These are phyloP conservation scores for Huntiella decipiens DNA, from an alignment of 2,329 filamentous ascomycete species.

Conservation along the genomic window DNA sequence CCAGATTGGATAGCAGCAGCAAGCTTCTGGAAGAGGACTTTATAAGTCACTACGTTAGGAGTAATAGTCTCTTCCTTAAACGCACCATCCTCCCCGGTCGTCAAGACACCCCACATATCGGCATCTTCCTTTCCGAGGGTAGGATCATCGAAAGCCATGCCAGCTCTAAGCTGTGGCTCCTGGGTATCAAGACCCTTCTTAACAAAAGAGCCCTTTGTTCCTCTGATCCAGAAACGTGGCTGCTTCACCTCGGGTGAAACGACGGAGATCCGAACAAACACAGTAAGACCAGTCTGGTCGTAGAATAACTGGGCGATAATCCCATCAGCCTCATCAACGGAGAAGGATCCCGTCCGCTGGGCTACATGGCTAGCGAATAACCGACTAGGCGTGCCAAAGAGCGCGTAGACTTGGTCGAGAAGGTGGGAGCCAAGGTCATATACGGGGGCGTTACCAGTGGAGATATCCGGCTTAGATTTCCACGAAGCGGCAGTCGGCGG, in stretches of 20 bases:
- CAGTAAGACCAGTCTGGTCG: constrained; percentile 35
- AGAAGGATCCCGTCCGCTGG: constrained; percentile 33
- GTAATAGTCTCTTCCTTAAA: constrained; percentile 31
- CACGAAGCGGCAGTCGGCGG: constrained; percentile 33
- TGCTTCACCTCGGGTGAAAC: constrained; percentile 51
- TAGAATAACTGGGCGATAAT: constrained; percentile 51
- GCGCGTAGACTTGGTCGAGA: constrained; percentile 52
- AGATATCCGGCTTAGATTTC: constrained; percentile 43
- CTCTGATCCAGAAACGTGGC: constrained; percentile 58
- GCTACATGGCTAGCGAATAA: constrained; percentile 51
- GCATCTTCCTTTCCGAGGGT: constrained; percentile 44
- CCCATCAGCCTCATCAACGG: constrained; percentile 32
- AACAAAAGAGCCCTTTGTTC: constrained; percentile 54
- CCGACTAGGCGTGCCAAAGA: constrained; percentile 49
- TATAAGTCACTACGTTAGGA: constrained; percentile 48
- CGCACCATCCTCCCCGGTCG: constrained; percentile 32
- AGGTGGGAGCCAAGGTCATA: constrained; percentile 63
- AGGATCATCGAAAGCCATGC: constrained; percentile 39
- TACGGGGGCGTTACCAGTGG: constrained; percentile 45
- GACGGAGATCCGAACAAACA: constrained; percentile 49
- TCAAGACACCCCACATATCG: constrained; percentile 38
- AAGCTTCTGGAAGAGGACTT: constrained; percentile 42
- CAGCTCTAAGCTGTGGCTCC: constrained; percentile 52
- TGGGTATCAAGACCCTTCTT: constrained; percentile 55
- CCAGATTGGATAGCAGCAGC: constrained; percentile 28